phyloP scores from a whole-genome alignment of 2,329 filamentous ascomycete genomes.

The Cylindrodendrum hubeiense region DNA sequence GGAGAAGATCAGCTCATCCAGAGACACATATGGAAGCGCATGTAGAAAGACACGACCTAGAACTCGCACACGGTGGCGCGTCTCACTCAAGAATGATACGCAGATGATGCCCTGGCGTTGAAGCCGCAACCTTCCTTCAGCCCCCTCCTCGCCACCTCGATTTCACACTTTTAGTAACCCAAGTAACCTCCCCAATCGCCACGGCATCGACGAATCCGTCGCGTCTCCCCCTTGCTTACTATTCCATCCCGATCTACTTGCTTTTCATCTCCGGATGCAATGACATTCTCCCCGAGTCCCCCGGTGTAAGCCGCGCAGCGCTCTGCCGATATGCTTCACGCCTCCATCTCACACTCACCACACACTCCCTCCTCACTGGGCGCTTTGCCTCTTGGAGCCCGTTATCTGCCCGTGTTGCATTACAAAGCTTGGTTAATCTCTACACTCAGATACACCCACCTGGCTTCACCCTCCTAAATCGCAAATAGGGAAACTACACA shows the following conservation, averaged over 20 bases:
- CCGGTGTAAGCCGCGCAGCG: not conserved
- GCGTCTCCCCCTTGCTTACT: not conserved
- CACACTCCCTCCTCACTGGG: not conserved
- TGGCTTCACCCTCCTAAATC: not conserved
- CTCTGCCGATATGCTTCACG: not conserved
- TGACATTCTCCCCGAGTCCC: not conserved
- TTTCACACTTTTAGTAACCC: not conserved
- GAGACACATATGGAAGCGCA: not conserved
- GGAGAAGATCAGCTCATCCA: not conserved
- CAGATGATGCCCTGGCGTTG: not conserved
- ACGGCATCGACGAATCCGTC: conserved; percentile 12
- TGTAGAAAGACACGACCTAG: not conserved
- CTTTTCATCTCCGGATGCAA: not conserved
- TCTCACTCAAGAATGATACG: not conserved
- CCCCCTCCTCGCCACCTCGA: not conserved
- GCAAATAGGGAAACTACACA: not conserved
- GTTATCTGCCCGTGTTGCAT: not conserved
- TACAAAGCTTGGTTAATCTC: not conserved
- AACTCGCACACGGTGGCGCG: not conserved
- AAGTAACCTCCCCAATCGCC: conserved; percentile 1
- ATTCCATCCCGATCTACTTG: not conserved
- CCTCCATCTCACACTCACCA: not conserved
- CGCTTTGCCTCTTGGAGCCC: not conserved
- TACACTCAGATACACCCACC: not conserved
- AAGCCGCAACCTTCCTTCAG: not conserved